A percentile compares a stretch with the other conserved stretches of the same genome.
Conservation (phyloP, 2,329 filamentous ascomycete genomes). For the Penicillium aurantiogriseum region DNA sequence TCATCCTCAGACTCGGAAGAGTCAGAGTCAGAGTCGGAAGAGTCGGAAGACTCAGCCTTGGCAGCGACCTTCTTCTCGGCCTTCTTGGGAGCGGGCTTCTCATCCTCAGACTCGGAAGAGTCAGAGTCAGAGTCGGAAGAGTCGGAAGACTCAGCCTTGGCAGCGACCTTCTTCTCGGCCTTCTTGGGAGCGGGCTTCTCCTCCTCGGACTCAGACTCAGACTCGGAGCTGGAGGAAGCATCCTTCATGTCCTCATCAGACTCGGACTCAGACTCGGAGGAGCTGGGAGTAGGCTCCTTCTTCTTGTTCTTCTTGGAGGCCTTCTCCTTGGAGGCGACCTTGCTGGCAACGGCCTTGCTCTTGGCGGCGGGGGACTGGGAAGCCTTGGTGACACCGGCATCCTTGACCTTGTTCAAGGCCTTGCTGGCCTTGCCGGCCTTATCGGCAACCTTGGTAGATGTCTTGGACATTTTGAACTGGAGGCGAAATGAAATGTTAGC, state of each 20-base stretch:
- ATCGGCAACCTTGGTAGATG: constrained; percentile 39
- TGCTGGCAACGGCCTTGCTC: constrained; percentile 46
- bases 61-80: constrained; percentile 27
- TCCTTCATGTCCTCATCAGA: constrained; percentile 42
- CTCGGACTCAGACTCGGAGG: constrained; percentile 30
- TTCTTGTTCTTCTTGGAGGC: constrained; percentile 43
- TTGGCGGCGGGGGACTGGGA: constrained; percentile 45
- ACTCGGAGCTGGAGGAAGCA: constrained; percentile 25
- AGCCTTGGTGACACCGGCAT: constrained; percentile 46
- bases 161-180: constrained; percentile 27
- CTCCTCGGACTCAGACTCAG: constrained; percentile 25
- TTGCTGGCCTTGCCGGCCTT: constrained; percentile 40
- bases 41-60: constrained; percentile 28
- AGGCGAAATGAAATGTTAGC: constrained; percentile 18
- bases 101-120: constrained; percentile 36
- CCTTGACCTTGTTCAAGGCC: constrained; percentile 49
- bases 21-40: constrained; percentile 34
- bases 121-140: constrained; percentile 31
- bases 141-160: constrained; percentile 29
- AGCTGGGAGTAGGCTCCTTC: constrained; percentile 40
- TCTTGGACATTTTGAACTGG: constrained; percentile 46
- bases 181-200: constrained; percentile 31
- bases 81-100: constrained; percentile 30
- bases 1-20: constrained; percentile 37
- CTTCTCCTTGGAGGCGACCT: constrained; percentile 44